Base-by-base conservation (phyloP, 768 basidiomycete species). In the Rhodocollybia butyracea region DNA sequence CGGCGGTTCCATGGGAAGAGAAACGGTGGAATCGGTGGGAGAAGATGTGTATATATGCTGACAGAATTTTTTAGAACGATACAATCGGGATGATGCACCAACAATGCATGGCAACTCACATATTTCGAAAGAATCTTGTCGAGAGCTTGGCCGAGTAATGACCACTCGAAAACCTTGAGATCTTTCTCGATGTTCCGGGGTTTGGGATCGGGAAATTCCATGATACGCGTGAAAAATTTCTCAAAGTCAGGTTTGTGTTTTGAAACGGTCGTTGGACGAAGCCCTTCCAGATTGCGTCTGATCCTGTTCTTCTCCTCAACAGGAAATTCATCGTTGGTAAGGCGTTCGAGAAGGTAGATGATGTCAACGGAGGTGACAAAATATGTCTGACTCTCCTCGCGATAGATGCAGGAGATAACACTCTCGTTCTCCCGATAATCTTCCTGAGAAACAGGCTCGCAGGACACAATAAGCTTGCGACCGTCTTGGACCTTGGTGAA, bases 241-340 rank as follows among this genome's bases (percentile, higher is more conserved):
- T 91, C 90, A 55, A 82, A 86, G 11, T 85, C 88, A 0, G 80
- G 73, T 61, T 91, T 89, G 66, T 83, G 82, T 74, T 97, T 99
- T 27, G 89, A 89, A 3, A 98, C 85, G 1, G 95, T 97, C 53
- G 84, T 88, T 1, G 96, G 96, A 50, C 86, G 80, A 65, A 97
- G 88, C 24, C 91, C 92, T 69, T 99, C 95, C 29, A 99, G 76
- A 70, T 98, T 98, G 55, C 95, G 81, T 59, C 96, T 78, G 63
- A 98, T 96, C 51, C 96, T 79, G 64, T 98, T 98, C 79, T 96
- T 98, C 78, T 98, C 96, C 70, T 97, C 94, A 46, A 97, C 89
- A 29, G 86, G 86, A 65, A 97, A 95, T 47, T 88, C 79, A 41
- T 88, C 91, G 59, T 85, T 85, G 38, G 80, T 79, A 43, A 83